phyloP scores from a whole-genome alignment of 2,329 filamentous ascomycete genomes.

The Nemania sp. region DNA sequence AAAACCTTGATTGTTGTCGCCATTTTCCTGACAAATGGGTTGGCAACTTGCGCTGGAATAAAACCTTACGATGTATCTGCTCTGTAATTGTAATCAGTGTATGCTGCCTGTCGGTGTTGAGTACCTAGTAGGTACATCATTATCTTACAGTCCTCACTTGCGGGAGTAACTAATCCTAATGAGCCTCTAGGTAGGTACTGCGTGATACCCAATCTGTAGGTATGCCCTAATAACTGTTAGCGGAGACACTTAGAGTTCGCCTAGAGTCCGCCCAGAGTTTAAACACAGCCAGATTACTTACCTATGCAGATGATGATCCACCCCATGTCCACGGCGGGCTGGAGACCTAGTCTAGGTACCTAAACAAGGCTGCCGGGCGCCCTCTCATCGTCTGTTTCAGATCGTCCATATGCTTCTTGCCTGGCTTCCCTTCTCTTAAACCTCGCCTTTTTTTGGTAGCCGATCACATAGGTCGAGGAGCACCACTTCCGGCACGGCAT shows the following conservation, averaged over 20 bases:
- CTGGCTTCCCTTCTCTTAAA: neutral
- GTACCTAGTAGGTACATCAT: neutral
- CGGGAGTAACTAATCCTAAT: neutral
- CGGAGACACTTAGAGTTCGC: too few relatives aligned
- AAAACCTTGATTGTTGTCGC: neutral
- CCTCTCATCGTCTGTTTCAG: neutral
- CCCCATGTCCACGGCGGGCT: too few relatives aligned
- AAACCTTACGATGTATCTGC: neutral
- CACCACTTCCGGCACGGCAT: constrained; percentile 11
- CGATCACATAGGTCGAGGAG: constrained; percentile 17
- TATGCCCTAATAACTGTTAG: neutral
- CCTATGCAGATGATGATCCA: too few relatives aligned
- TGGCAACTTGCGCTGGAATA: neutral
- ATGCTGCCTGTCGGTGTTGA: neutral
- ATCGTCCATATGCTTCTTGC: neutral
- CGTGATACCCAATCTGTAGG: neutral
- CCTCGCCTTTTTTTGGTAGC: constrained; percentile 8
- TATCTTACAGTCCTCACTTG: neutral
- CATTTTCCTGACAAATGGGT: too few relatives aligned
- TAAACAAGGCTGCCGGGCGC: neutral
- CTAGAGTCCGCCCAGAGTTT: neutral
- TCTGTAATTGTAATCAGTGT: neutral
- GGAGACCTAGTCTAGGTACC: neutral
- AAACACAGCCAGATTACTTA: neutral
- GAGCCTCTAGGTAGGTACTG: too few relatives aligned